A percentile compares a stretch with the other conserved stretches of the same genome.
Conservation (phyloP, 2,329 filamentous ascomycete species). For the Lizonia empirigonia region DNA sequence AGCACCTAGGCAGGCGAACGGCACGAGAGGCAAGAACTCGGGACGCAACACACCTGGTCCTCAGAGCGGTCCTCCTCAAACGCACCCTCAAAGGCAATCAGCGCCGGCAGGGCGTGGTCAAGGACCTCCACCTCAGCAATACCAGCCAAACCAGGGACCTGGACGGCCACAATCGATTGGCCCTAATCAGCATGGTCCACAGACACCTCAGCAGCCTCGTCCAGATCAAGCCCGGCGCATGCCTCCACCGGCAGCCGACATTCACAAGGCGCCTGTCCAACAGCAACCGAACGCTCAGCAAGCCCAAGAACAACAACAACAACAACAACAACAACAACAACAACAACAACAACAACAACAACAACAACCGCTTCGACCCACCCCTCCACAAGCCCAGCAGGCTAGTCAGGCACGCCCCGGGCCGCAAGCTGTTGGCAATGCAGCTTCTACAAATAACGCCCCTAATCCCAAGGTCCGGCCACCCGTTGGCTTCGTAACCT, state of each 20-base stretch:
- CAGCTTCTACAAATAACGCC: conserved; percentile 21
- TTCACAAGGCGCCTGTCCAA: conserved; percentile 22
- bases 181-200: conserved; percentile 38
- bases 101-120: conserved; percentile 31
- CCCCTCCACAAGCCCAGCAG: conserved; percentile 35
- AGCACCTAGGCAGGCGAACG: conserved; percentile 18
- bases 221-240: conserved; percentile 29
- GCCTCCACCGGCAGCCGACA: conserved; percentile 31
- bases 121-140: conserved; percentile 30
- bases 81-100: conserved; percentile 30
- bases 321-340: conserved; percentile 39
- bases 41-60: conserved; percentile 30
- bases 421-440: conserved; percentile 14
- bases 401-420: conserved; percentile 21
- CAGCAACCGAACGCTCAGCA: conserved; percentile 29
- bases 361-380: conserved; percentile 32
- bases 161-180: conserved; percentile 25
- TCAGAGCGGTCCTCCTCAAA: conserved; percentile 28
- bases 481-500: conserved; percentile 54
- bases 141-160: conserved; percentile 32
- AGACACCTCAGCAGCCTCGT: conserved; percentile 35
- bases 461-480: conserved; percentile 29
- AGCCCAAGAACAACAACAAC: conserved; percentile 32
- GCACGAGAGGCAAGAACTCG: conserved; percentile 21
- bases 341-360: conserved; percentile 37